A percentile compares a stretch with the other conserved stretches of the same genome.
These are phyloP conservation scores for Coleophoma crateriformis DNA, from an alignment of 2,329 filamentous ascomycete species.

Conservation along the genomic window DNA sequence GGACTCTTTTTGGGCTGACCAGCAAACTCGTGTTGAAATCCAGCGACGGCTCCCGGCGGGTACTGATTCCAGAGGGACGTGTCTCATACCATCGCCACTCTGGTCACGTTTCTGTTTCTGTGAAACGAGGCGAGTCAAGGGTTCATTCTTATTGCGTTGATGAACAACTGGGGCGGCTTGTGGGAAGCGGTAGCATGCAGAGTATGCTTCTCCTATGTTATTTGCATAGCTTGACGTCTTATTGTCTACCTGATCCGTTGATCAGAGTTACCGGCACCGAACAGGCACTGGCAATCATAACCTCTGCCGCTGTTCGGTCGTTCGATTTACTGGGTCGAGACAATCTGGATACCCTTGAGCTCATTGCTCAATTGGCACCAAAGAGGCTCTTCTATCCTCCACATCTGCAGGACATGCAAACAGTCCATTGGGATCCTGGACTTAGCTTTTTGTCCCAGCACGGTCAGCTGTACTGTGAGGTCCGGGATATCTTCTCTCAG, in stretches of 20 bases:
- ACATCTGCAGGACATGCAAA: constrained; percentile 6
- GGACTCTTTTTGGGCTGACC: constrained; percentile 52
- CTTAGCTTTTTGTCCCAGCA: too few relatives aligned
- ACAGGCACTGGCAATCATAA: constrained; percentile 44
- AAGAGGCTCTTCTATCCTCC: constrained; percentile 8
- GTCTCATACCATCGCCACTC: too few relatives aligned
- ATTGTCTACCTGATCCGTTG: constrained; percentile 46
- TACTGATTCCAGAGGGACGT: too few relatives aligned
- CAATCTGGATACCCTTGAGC: constrained; percentile 1
- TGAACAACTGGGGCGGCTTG: too few relatives aligned
- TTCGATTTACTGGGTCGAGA: not conserved
- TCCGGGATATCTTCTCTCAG: too few relatives aligned
- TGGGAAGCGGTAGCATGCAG: too few relatives aligned
- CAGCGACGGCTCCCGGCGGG: too few relatives aligned
- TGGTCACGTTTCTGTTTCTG: too few relatives aligned
- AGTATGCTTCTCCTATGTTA: too few relatives aligned
- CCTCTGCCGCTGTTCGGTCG: constrained; percentile 33
- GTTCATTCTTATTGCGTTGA: too few relatives aligned
- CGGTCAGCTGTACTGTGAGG: too few relatives aligned
- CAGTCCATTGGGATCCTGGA: constrained; percentile 4
- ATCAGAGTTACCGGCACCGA: constrained; percentile 53
- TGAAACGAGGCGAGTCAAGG: too few relatives aligned
- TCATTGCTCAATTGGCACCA: constrained; percentile 3
- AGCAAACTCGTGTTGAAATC: constrained; percentile 44
- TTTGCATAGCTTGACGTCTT: constrained; percentile 32